A percentile compares a stretch with the other conserved stretches of the same genome.
These are phyloP conservation scores for Cladobotryum mycophilum DNA, from an alignment of 2,329 filamentous ascomycete genomes.

Conservation along the genomic window DNA sequence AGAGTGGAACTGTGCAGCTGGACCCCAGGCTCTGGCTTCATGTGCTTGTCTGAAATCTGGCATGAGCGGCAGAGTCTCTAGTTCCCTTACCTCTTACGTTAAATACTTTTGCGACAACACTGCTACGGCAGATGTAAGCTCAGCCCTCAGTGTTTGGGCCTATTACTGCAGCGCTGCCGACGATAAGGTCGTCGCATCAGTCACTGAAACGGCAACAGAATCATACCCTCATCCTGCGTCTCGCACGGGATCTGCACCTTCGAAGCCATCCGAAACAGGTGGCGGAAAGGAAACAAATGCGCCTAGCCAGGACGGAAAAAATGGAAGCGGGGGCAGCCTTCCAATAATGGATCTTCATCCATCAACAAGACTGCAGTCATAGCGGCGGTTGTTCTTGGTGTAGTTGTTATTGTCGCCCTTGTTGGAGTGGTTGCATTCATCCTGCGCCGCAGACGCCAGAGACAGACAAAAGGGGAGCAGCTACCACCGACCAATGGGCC, in stretches of 20 bases:
- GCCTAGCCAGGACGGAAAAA: constrained; percentile 5
- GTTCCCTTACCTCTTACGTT: constrained; percentile 37
- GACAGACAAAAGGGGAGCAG: constrained; percentile 17
- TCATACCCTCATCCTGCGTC: constrained; percentile 15
- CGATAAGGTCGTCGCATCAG: constrained; percentile 33
- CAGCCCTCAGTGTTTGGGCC: constrained; percentile 39
- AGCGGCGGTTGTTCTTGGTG: constrained; percentile 24
- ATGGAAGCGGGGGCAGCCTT: too few relatives aligned
- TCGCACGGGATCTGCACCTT: constrained; percentile 8
- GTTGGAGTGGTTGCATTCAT: constrained; percentile 30
- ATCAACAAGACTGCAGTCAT: constrained; percentile 28
- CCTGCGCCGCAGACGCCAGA: constrained; percentile 28
- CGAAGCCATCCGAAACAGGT: constrained; percentile 10
- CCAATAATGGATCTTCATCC: constrained; percentile 7
- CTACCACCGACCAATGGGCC: constrained; percentile 14
- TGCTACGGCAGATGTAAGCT: constrained; percentile 38
- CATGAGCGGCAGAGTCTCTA: constrained; percentile 38
- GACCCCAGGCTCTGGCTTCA: constrained; percentile 44
- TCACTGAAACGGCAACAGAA: constrained; percentile 31
- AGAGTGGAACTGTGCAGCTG: constrained; percentile 36
- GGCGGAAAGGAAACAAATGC: constrained; percentile 2
- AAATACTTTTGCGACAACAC: constrained; percentile 39
- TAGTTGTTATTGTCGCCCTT: constrained; percentile 19
- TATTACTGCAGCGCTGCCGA: constrained; percentile 46
- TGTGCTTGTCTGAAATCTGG: constrained; percentile 46